Base-by-base conservation (phyloP, 116 monocot genomes). In the Dioscorea cayenensis region DNA sequence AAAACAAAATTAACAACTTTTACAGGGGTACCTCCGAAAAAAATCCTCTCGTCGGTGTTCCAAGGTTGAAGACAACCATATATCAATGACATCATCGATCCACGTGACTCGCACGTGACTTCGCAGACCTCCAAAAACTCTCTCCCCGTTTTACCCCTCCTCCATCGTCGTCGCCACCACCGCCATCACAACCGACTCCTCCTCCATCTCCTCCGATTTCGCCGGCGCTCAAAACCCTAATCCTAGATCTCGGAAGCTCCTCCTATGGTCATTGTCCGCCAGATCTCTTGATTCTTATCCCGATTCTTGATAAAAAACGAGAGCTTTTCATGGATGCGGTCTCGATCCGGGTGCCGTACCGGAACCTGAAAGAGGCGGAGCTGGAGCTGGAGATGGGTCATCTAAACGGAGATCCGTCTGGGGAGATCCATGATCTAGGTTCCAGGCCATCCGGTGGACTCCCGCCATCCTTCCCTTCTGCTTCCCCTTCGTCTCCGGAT, bases 301-400 rank as follows among this genome's bases (percentile, higher is more conserved):
- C 14, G n/a, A 1, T 2, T 19, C 14, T 55, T 16, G 55, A 55
- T 55, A 3, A 9, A 3, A 6, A 11, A 43, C 43, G 43, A 43
- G 43, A 12, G 43, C 7, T 43, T 32, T 12, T 3, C 55, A 85
- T 79, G 87, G 81, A 76, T 11, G 70, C 71, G 28, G 65, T 68
- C 64, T 72, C 89, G 68, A 84, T 76, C 80, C 92, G 89, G 27
- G 73, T 94, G 35, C 94, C 91, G 6, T 95, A 95, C 83, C 78
- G 85, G 68, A 82, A 87, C 70, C 83, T 95, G 49, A 79, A 71
- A 22, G 79, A 81, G 67, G 75, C 82, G 51, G 95, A 95, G 77
- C 63, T 90, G n/a, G 95, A 95, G 77, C 58, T 90, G n/a, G 90
- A 90, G 84, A 77, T 90, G 51, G 83, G 80, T 71, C 60, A 49